Conservation (phyloP, 768 basidiomycete species). For the Podaxis pistillaris region DNA sequence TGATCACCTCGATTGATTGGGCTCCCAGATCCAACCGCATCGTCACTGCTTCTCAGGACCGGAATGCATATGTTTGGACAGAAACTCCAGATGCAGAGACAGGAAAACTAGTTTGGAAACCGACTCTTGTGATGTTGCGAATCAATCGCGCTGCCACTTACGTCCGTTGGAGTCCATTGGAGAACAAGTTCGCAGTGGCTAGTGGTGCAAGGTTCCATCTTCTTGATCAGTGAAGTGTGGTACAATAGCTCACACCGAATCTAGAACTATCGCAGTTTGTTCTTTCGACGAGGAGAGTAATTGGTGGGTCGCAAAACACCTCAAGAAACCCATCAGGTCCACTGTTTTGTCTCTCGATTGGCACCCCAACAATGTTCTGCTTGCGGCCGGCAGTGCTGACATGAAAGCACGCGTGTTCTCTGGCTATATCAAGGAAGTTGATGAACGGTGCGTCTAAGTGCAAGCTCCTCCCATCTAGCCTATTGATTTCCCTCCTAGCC, state of each 20-base stretch:
- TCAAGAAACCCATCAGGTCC: slow-evolving; percentile 97
- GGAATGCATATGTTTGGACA: slow-evolving; percentile 99
- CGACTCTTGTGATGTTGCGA: slow-evolving; percentile 91
- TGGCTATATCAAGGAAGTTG: slow-evolving; percentile 97
- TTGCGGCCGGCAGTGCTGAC: slow-evolving; percentile 96
- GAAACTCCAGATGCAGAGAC: slow-evolving; percentile 71
- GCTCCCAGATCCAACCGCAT: slow-evolving; percentile 95
- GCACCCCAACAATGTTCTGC: slow-evolving; percentile 98
- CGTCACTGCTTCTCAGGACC: slow-evolving; percentile 97
- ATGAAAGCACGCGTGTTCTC: slow-evolving; percentile 98
- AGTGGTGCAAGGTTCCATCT: slow-evolving; percentile 80
- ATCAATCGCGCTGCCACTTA: slow-evolving; percentile 95
- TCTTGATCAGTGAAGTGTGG: neutral
- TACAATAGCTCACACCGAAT: slow-evolving; percentile 3
- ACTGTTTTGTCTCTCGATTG: slow-evolving; percentile 95
- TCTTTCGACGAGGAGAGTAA: slow-evolving; percentile 97
- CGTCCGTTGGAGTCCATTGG: slow-evolving; percentile 95
- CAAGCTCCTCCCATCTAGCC: neutral
- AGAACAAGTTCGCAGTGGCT: slow-evolving; percentile 98
- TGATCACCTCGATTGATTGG: slow-evolving; percentile 98
- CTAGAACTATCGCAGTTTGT: slow-evolving; percentile 92
- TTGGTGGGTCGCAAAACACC: slow-evolving; percentile 97
- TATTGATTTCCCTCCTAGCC: slow-evolving; percentile 45
- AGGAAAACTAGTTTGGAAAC: slow-evolving; percentile 82
- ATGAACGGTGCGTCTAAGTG: slow-evolving; percentile 66